A percentile compares a stretch with the other conserved stretches of the same genome.
Evolutionary conservation across 2,329 filamentous ascomycete species (phyloP).

Genomic region (Phaeomoniella chlamydospora): DNA sequence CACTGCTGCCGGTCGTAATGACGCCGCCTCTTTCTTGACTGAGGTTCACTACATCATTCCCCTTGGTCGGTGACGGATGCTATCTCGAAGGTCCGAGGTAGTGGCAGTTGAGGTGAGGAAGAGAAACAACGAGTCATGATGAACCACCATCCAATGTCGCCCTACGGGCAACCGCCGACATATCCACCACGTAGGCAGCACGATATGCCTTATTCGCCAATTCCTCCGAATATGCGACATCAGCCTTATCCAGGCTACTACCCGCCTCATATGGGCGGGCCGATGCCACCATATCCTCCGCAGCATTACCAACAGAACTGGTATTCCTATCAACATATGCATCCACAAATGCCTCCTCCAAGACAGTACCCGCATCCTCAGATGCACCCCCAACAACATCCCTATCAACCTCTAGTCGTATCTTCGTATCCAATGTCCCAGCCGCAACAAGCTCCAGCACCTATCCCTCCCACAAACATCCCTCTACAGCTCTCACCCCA

Average conservation of each 20-base stretch:
- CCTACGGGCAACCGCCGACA: slow-evolving; percentile 31
- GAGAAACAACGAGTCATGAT: slow-evolving; percentile 19
- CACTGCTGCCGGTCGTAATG: slow-evolving; percentile 9
- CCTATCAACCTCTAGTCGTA: slow-evolving; percentile 25
- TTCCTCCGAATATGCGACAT: slow-evolving; percentile 37
- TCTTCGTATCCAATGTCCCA: slow-evolving; percentile 27
- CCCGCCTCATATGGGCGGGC: slow-evolving; percentile 44
- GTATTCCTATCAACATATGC: slow-evolving; percentile 25
- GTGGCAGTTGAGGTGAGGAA: background rate
- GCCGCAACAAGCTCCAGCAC: slow-evolving; percentile 21
- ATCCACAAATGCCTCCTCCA: slow-evolving; percentile 24
- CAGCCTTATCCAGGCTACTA: slow-evolving; percentile 44
- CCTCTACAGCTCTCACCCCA: slow-evolving; percentile 14
- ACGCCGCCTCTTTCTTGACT: slow-evolving; percentile 11
- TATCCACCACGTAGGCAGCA: slow-evolving; percentile 31
- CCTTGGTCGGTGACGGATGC: slow-evolving; percentile 20
- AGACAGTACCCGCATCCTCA: slow-evolving; percentile 25
- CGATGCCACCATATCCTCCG: slow-evolving; percentile 27
- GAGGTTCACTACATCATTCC: background rate
- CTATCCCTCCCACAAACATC: slow-evolving; percentile 19
- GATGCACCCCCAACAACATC: slow-evolving; percentile 20
- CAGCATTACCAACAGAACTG: slow-evolving; percentile 30
- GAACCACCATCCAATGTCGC: slow-evolving; percentile 29
- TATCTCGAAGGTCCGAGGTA: slow-evolving; percentile 10
- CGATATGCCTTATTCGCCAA: slow-evolving; percentile 26